These are phyloP conservation scores for Lodderomyces theae DNA, from an alignment of 1,139 yeast genomes.

Conservation along the genomic window DNA sequence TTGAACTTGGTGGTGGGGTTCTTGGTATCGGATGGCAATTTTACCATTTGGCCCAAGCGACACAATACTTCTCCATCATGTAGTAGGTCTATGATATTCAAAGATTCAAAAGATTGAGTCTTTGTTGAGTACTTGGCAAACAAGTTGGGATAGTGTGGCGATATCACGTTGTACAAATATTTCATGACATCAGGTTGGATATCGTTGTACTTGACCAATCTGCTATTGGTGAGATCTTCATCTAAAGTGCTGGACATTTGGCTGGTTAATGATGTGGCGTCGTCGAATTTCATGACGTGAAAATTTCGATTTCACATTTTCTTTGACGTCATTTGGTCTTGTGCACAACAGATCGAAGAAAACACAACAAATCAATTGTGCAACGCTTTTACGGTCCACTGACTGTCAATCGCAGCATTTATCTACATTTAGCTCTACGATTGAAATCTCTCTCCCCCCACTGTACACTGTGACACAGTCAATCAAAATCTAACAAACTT, in stretches of 20 bases:
- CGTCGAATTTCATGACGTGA: background rate
- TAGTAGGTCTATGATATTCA: slow-evolving; percentile 39
- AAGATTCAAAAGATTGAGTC: background rate
- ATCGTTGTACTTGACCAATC: slow-evolving; percentile 48
- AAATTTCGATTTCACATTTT: no score
- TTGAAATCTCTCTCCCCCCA: no score
- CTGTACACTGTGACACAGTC: no score
- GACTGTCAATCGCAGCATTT: no score
- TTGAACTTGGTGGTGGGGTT: slow-evolving; percentile 50
- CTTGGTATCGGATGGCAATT: slow-evolving; percentile 21
- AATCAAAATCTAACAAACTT: no score
- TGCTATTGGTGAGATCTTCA: slow-evolving; percentile 49
- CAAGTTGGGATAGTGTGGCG: slow-evolving; percentile 12
- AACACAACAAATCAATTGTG: no score
- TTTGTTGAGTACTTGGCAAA: slow-evolving; percentile 12
- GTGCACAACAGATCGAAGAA: no score
- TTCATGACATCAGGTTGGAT: slow-evolving; percentile 45
- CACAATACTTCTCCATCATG: slow-evolving; percentile 70
- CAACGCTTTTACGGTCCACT: no score
- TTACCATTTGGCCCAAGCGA: slow-evolving; percentile 36
- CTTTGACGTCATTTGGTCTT: no score
- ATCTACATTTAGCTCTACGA: no score
- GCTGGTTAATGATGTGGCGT: background rate
- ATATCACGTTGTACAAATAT: slow-evolving; percentile 40
- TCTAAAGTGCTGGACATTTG: slow-evolving; percentile 39